phyloP scores from a whole-genome alignment of 202 grass and related monocot genomes.

The Panicum hallii region DNA sequence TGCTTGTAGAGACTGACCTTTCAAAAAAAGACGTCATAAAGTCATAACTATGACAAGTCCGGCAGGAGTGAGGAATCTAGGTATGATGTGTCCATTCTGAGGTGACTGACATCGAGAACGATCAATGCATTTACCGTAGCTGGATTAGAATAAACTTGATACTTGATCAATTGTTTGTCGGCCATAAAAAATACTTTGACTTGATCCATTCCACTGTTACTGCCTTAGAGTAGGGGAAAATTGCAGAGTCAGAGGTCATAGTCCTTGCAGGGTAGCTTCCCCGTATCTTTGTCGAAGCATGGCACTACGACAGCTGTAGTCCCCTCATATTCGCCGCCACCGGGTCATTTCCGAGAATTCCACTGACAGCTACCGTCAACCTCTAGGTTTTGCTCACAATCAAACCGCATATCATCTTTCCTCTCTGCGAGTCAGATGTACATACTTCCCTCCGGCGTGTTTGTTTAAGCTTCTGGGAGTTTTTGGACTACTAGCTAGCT shows the following conservation, averaged over 20 bases:
- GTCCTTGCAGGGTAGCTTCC: neutral
- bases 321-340: neutral
- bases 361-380: neutral
- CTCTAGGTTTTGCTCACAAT: neutral
- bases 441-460: no score
- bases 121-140: neutral
- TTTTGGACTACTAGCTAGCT: no score
- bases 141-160: neutral
- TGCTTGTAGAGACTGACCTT: neutral
- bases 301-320: neutral
- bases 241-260: neutral
- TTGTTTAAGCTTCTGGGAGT: no score
- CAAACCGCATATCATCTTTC: neutral
- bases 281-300: neutral
- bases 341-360: neutral
- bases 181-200: slow-evolving; percentile 15
- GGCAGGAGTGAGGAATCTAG: neutral
- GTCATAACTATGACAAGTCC: neutral
- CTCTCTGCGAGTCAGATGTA: neutral
- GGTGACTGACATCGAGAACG: neutral
- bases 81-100: neutral
- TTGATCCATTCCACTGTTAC: neutral
- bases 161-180: neutral
- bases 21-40: neutral
- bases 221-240: neutral